Evolutionary conservation across 2,329 filamentous ascomycete genomes (phyloP).

Genomic region (Teratosphaeriaceae sp.): DNA sequence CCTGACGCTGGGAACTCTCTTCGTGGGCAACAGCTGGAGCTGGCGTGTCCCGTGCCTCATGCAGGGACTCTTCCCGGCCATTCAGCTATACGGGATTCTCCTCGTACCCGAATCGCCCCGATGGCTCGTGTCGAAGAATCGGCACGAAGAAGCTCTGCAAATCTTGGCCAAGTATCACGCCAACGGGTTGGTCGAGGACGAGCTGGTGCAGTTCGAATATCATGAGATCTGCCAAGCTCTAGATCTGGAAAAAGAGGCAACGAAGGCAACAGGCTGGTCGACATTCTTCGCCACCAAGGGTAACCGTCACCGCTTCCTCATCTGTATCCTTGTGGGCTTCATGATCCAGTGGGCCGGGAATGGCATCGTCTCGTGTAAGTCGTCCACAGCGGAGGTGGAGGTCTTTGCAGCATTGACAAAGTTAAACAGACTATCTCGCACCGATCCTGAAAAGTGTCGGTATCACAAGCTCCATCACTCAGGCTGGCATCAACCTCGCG

Average conservation of each 20-base stretch:
- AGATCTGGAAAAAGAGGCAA: neutral
- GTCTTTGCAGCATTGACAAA: neutral
- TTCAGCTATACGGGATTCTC: conserved; percentile 22
- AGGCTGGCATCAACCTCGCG: conserved; percentile 33
- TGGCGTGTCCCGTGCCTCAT: conserved; percentile 5
- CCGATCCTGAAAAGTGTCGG: conserved; percentile 33
- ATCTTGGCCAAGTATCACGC: conserved; percentile 26
- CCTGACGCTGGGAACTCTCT: neutral
- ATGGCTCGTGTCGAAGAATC: conserved; percentile 29
- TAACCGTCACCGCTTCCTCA: conserved; percentile 28
- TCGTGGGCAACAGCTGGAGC: neutral
- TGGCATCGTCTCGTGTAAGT: conserved; percentile 28
- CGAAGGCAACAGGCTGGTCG: neutral
- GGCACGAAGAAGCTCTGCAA: conserved; percentile 27
- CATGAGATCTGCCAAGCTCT: conserved; percentile 19
- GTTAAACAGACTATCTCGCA: conserved; percentile 13
- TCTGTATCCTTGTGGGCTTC: conserved; percentile 32
- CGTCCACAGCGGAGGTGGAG: neutral
- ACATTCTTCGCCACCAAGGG: neutral
- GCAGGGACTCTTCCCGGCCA: conserved; percentile 20
- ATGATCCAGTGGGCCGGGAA: conserved; percentile 37
- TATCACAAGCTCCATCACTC: conserved; percentile 28
- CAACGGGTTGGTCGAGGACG: conserved; percentile 27
- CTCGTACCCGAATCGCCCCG: conserved; percentile 25
- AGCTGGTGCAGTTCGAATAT: conserved; percentile 14